phyloP scores from a whole-genome alignment of 1,139 yeast genomes.

The Saccharomyces hybrid region DNA sequence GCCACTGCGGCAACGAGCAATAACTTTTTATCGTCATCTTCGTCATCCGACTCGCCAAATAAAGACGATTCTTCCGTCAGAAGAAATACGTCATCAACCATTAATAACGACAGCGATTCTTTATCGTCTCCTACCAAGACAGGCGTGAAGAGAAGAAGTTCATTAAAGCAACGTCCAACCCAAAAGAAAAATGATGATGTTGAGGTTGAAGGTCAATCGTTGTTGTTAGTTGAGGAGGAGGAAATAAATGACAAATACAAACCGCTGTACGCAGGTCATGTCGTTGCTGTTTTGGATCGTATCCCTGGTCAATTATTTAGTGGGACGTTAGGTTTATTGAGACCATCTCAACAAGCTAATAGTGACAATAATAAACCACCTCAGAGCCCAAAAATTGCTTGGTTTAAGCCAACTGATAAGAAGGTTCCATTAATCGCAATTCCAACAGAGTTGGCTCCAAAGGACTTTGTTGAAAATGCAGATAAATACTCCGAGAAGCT shows the following conservation, averaged over 20 bases:
- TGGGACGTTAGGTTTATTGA: conserved; percentile 83
- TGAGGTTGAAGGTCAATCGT: conserved; percentile 95
- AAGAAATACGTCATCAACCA: conserved; percentile 20
- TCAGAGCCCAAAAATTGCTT: conserved; percentile 82
- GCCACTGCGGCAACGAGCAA: conserved; percentile 19
- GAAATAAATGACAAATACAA: conserved; percentile 88
- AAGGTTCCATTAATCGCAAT: conserved; percentile 96
- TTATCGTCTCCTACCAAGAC: conserved; percentile 12
- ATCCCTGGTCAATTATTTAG: conserved; percentile 93
- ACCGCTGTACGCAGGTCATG: conserved; percentile 96
- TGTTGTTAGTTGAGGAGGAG: conserved; percentile 86
- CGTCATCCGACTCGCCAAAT: conserved; percentile 8
- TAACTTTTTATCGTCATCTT: conserved; percentile 13
- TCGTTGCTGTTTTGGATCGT: conserved; percentile 94
- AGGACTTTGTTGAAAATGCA: conserved; percentile 88
- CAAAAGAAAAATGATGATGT: conserved; percentile 97
- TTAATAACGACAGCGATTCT: conserved; percentile 26
- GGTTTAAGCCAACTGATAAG: conserved; percentile 98
- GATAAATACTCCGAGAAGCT: conserved; percentile 72
- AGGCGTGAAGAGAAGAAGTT: conserved; percentile 72
- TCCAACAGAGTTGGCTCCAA: conserved; percentile 97
- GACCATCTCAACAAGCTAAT: conserved; percentile 92
- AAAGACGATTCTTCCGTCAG: conserved; percentile 20
- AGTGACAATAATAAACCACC: conserved; percentile 36
- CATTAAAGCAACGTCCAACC: conserved; percentile 92